Conservation (phyloP, 257 asterid species). For the Solanum tarijense region DNA sequence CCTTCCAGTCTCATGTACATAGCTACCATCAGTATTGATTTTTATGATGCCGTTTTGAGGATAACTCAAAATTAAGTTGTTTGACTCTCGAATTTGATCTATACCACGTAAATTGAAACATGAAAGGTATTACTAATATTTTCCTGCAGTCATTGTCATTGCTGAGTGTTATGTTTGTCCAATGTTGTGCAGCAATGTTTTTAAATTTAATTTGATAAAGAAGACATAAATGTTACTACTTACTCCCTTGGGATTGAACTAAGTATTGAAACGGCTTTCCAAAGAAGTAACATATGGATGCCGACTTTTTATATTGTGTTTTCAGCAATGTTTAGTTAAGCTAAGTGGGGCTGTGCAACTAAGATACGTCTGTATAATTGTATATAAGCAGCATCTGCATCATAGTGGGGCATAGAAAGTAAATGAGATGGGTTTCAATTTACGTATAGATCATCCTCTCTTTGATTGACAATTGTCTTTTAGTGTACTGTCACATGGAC, state of each 20-base stretch:
- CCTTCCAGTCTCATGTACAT: too few species aligned
- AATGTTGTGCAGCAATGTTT: not conserved
- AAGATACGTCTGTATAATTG: not conserved
- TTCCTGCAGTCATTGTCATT: conserved; percentile 1
- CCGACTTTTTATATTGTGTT: not conserved
- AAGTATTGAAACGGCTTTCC: conserved; percentile 3
- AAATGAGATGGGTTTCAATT: not conserved
- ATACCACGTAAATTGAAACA: too few species aligned
- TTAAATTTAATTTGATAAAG: not conserved
- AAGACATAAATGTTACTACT: not conserved
- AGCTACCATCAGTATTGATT: too few species aligned
- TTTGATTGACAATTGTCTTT: not conserved
- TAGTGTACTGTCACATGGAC: not conserved
- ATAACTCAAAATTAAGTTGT: too few species aligned
- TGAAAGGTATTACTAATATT: not conserved
- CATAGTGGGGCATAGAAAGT: not conserved
- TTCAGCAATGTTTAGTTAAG: not conserved
- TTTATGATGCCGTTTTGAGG: too few species aligned
- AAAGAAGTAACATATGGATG: not conserved
- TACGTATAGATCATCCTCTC: not conserved
- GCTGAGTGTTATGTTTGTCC: not conserved
- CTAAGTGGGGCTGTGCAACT: not conserved
- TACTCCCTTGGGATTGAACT: not conserved
- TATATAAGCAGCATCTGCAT: not conserved
- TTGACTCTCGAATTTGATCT: too few species aligned